Conservation (phyloP, 2,329 filamentous ascomycete genomes). For the Aspergillus luchuensis region DNA sequence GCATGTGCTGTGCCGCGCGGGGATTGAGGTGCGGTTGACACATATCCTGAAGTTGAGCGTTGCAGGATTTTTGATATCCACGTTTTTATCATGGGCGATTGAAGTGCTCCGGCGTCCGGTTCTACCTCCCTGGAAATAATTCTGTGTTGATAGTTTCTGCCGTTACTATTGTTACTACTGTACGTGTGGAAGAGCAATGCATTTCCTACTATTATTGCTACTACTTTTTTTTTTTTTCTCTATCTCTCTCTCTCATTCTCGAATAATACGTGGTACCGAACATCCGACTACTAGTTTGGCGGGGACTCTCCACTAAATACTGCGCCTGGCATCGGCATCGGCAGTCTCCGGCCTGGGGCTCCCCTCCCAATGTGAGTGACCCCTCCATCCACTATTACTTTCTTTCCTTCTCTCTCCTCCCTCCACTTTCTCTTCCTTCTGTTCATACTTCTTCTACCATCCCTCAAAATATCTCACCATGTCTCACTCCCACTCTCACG, state of each 20-base stretch:
- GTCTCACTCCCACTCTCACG: conserved; percentile 47
- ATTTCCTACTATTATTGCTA: not conserved
- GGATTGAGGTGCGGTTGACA: conserved; percentile 6
- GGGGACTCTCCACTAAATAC: no score
- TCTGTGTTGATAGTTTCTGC: conserved; percentile 7
- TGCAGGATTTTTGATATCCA: conserved; percentile 36
- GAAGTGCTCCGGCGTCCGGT: conserved; percentile 16
- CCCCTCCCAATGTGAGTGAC: not conserved
- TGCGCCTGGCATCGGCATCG: not conserved
- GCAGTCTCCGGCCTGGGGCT: not conserved
- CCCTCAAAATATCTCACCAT: conserved; percentile 14
- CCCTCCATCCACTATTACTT: conserved; percentile 1
- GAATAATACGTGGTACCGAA: no score
- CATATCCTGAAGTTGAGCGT: conserved; percentile 11
- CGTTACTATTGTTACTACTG: not conserved
- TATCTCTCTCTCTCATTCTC: no score
- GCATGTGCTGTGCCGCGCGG: not conserved
- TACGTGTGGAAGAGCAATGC: conserved; percentile 1
- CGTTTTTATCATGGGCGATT: conserved; percentile 32
- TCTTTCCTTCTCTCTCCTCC: not conserved
- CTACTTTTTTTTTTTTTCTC: no score
- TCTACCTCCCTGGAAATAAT: conserved; percentile 4
- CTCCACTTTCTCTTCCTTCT: not conserved
- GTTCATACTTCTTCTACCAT: not conserved
- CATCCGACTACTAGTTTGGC: not conserved